Evolutionary conservation across 306 rosid genomes (phyloP).

Genomic region (Cucurbita argyrosperma): DNA sequence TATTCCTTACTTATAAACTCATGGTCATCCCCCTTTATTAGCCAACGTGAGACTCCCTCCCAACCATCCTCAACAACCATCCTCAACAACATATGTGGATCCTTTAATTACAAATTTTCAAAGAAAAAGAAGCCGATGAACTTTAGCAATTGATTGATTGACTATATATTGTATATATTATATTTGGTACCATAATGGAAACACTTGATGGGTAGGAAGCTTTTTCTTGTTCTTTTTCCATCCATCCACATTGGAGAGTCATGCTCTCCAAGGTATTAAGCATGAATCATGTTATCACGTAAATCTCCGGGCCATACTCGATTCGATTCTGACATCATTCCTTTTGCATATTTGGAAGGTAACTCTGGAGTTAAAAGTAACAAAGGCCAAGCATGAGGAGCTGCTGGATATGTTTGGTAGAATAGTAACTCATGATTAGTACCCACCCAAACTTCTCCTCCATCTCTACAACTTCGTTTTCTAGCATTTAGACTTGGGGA

Average conservation of each 20-base stretch:
- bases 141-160: not conserved
- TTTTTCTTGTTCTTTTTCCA: not conserved
- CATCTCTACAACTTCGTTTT: not conserved
- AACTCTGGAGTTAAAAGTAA: constrained; percentile 54
- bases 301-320: not conserved
- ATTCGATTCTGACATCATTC: not conserved
- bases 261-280: not conserved
- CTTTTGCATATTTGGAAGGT: constrained; percentile 26
- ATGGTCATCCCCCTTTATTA: too few relatives aligned
- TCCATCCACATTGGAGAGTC: not conserved
- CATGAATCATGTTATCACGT: not conserved
- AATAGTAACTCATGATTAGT: constrained; percentile 27
- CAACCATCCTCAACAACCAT: too few relatives aligned
- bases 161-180: not conserved
- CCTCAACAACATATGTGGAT: not conserved
- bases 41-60: too few relatives aligned
- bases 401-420: constrained; percentile 26
- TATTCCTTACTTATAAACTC: too few relatives aligned
- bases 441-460: not conserved
- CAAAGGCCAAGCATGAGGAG: constrained; percentile 49
- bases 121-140: not conserved
- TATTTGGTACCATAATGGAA: not conserved
- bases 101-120: not conserved
- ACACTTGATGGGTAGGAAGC: not conserved
- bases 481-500: not conserved